A percentile compares a stretch with the other conserved stretches of the same genome.
Conservation (phyloP, 768 basidiomycete species). For the Russula virescens region DNA sequence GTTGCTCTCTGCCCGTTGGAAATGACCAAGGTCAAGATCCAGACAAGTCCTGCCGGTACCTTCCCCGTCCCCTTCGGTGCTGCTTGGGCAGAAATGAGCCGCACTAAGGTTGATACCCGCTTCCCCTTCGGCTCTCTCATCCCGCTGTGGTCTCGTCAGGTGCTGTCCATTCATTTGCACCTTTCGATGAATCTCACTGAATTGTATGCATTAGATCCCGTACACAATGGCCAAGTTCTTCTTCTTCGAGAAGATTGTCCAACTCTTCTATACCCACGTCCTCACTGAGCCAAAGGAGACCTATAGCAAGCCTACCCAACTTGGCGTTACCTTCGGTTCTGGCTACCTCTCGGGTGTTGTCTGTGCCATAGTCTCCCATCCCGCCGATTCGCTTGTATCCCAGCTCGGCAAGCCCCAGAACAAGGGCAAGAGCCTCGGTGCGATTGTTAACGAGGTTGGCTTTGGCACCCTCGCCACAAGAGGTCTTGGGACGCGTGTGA, state of each 20-base stretch:
- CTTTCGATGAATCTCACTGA: background rate
- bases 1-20: conserved; percentile 94
- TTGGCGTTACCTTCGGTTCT: conserved; percentile 83
- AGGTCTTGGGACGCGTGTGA: conserved; percentile 80
- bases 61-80: conserved; percentile 74
- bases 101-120: conserved; percentile 62
- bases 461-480: conserved; percentile 62
- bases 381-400: conserved; percentile 90
- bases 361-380: conserved; percentile 94
- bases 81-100: conserved; percentile 66
- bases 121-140: conserved; percentile 83
- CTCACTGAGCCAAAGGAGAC: conserved; percentile 73
- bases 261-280: conserved; percentile 83
- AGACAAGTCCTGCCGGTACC: conserved; percentile 67
- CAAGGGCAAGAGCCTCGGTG: conserved; percentile 71
- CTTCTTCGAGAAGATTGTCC: conserved; percentile 88
- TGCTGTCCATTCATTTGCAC: conserved; percentile 29
- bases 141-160: conserved; percentile 86
- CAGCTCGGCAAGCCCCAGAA: conserved; percentile 86
- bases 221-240: conserved; percentile 99
- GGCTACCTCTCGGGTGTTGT: conserved; percentile 95
- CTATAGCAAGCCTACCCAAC: conserved; percentile 78
- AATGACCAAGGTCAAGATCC: conserved; percentile 90
- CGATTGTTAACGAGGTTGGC: conserved; percentile 69
- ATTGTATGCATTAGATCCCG: conserved; percentile 58